These are phyloP conservation scores for Vicia faba DNA, from an alignment of 306 rosid genomes.

Conservation along the genomic window DNA sequence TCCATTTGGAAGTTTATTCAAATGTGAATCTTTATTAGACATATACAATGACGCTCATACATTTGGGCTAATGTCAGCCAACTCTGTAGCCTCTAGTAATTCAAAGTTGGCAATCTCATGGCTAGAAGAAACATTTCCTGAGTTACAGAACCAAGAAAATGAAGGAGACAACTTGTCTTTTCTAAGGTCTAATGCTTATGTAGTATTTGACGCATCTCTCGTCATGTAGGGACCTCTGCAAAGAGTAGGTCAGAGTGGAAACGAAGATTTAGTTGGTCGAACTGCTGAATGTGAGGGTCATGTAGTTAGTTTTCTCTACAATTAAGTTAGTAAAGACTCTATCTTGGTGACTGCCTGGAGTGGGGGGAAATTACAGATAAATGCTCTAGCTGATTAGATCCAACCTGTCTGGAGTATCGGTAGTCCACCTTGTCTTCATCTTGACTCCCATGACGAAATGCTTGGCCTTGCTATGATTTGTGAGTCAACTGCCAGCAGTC, in stretches of 20 bases:
- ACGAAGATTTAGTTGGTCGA: slow-evolving; percentile 58
- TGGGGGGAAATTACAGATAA: slow-evolving; percentile 90
- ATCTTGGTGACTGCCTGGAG: slow-evolving; percentile 92
- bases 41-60: slow-evolving; percentile 84
- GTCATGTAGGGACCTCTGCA: slow-evolving; percentile 77
- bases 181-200: slow-evolving; percentile 68
- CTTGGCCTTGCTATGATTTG: slow-evolving; percentile 96
- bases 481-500: slow-evolving; percentile 52
- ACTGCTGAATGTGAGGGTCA: slow-evolving; percentile 88
- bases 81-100: slow-evolving; percentile 65
- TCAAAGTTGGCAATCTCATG: slow-evolving; percentile 84
- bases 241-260: slow-evolving; percentile 64
- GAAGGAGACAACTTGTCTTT: slow-evolving; percentile 55
- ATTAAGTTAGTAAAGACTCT: slow-evolving; percentile 79
- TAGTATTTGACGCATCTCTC: slow-evolving; percentile 72
- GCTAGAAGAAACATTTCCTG: slow-evolving; percentile 92
- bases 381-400: slow-evolving; percentile 94
- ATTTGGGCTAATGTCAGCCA: slow-evolving; percentile 74
- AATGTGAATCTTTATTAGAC: too few species aligned
- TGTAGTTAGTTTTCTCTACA: slow-evolving; percentile 74
- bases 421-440: slow-evolving; percentile 76
- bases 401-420: slow-evolving; percentile 88
- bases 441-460: slow-evolving; percentile 66
- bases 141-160: slow-evolving; percentile 51
- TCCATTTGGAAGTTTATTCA: too few species aligned